Evolutionary conservation across 306 rosid genomes (phyloP).

Genomic region (Echinosophora koreensis): DNA sequence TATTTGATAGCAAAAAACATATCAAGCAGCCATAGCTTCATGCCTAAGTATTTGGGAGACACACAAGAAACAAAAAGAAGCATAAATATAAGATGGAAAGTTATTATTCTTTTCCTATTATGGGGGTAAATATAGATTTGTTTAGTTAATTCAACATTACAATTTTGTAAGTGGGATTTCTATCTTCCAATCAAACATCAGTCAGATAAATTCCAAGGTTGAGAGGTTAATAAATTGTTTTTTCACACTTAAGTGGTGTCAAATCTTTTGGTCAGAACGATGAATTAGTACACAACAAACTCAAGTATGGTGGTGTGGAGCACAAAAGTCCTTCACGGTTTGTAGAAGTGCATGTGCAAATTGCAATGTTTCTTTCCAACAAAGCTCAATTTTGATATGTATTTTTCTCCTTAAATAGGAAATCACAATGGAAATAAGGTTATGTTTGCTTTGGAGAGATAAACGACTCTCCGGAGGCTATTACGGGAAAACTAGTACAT

Average conservation of each 20-base stretch:
- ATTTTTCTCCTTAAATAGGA: neutral
- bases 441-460: no score
- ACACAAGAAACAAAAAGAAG: conserved; percentile 3
- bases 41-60: conserved; percentile 35
- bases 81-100: conserved; percentile 17
- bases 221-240: neutral
- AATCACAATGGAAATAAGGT: neutral
- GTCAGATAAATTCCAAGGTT: conserved; percentile 57
- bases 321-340: conserved; percentile 9
- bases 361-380: neutral
- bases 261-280: conserved; percentile 56
- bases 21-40: conserved; percentile 9
- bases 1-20: conserved; percentile 34
- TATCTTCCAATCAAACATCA: conserved; percentile 54
- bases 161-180: conserved; percentile 46
- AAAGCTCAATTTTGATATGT: conserved; percentile 1
- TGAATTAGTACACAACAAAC: conserved; percentile 36
- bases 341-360: neutral
- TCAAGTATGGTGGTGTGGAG: conserved; percentile 26
- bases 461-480: no score
- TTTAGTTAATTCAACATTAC: conserved; percentile 29
- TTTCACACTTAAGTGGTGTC: conserved; percentile 66
- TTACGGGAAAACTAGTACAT: no score
- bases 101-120: conserved; percentile 11
- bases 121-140: conserved; percentile 30